phyloP scores from a whole-genome alignment of 257 asterid species.

The Nicotiana otophora region DNA sequence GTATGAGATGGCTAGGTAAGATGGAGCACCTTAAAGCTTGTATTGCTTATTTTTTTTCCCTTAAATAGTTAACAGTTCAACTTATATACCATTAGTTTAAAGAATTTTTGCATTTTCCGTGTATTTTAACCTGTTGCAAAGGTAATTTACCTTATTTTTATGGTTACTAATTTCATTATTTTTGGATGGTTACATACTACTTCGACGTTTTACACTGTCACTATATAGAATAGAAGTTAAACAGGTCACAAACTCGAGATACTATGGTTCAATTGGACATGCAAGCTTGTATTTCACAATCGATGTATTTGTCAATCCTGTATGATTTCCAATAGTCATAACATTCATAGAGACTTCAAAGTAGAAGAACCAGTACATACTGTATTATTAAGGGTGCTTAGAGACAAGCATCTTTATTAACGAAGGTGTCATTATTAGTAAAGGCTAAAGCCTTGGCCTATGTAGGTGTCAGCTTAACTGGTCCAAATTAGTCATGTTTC shows the following conservation, averaged over 20 bases:
- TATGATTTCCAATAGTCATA: not conserved
- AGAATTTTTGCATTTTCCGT: not conserved
- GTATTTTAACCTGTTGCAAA: not conserved
- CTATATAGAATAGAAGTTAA: not conserved
- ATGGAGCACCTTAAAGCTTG: not conserved
- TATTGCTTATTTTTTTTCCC: not conserved
- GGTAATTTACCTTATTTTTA: not conserved
- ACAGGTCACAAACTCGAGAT: not conserved
- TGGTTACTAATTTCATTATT: not conserved
- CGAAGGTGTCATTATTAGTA: not conserved
- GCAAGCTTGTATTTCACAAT: not conserved
- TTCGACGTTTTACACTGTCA: not conserved
- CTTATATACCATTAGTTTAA: not conserved
- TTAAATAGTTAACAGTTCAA: not conserved
- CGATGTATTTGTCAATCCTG: not conserved
- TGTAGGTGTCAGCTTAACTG: not conserved
- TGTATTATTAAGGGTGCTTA: not conserved
- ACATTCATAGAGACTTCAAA: not conserved
- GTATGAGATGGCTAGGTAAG: not conserved
- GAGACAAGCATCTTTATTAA: not conserved
- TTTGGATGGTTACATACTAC: not conserved
- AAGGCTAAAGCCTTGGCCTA: not conserved
- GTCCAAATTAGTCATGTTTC: not conserved
- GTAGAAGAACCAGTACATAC: not conserved
- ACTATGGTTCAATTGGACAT: not conserved